A percentile compares a stretch with the other conserved stretches of the same genome.
These are phyloP conservation scores for Gnaphalium uliginosum DNA, from an alignment of 129 eudicot genomes.

Conservation along the genomic window DNA sequence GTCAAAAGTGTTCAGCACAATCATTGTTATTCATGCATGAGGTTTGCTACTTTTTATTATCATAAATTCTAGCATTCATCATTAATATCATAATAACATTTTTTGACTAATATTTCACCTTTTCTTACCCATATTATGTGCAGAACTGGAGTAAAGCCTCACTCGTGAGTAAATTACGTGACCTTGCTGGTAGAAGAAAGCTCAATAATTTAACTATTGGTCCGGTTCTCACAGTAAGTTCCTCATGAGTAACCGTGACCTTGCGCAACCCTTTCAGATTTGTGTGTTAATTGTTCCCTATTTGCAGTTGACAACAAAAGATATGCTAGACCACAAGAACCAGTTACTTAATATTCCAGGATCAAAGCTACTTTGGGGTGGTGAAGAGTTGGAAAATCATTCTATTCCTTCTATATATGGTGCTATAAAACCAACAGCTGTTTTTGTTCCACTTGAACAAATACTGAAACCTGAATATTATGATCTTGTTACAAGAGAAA, in stretches of 20 bases:
- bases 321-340: constrained; percentile 70
- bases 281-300: neutral
- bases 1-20: constrained; percentile 93
- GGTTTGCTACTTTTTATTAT: constrained; percentile 37
- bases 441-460: constrained; percentile 81
- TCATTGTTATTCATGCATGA: constrained; percentile 83
- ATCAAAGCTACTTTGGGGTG: constrained; percentile 77
- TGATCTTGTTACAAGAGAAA: constrained; percentile 81
- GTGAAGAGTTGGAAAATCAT: constrained; percentile 76
- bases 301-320: constrained; percentile 72
- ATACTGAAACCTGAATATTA: constrained; percentile 65
- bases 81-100: neutral
- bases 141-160: constrained; percentile 83
- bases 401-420: constrained; percentile 76
- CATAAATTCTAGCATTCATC: neutral
- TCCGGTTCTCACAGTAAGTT: constrained; percentile 83
- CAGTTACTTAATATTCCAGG: constrained; percentile 77
- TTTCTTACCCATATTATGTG: constrained; percentile 10
- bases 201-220: constrained; percentile 81
- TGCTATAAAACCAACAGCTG: constrained; percentile 85
- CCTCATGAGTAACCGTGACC: too few species aligned
- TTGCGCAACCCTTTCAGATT: too few species aligned
- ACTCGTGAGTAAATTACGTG: constrained; percentile 48
- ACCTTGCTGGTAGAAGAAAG: constrained; percentile 80
- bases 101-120: neutral